Evolutionary conservation across 2,329 filamentous ascomycete genomes (phyloP).

Genomic region (Rhinocladiella mackenziei): DNA sequence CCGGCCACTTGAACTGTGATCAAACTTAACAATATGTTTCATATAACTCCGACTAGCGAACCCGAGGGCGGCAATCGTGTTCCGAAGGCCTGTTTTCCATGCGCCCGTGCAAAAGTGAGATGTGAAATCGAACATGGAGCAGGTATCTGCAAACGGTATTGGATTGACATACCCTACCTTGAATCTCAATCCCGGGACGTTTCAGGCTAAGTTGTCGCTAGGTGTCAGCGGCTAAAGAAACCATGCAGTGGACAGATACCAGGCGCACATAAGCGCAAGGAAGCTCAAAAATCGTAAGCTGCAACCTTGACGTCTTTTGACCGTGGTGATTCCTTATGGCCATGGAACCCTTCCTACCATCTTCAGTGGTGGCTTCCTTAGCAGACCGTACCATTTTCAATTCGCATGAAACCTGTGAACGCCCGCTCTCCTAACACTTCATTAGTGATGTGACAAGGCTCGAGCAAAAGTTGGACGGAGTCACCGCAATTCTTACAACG

Average conservation of each 20-base stretch:
- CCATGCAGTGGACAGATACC: constrained; percentile 30
- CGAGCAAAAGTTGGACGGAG: constrained; percentile 32
- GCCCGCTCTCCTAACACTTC: not conserved
- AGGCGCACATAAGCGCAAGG: constrained; percentile 29
- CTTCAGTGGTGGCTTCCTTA: not conserved
- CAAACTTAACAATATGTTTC: constrained; percentile 1
- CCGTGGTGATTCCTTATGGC: not conserved
- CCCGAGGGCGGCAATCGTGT: constrained; percentile 5
- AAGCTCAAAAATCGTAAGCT: constrained; percentile 2
- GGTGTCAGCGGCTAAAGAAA: constrained; percentile 32
- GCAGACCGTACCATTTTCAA: not conserved
- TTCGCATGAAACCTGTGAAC: not conserved
- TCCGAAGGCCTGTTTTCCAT: constrained; percentile 23
- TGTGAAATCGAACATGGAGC: constrained; percentile 17
- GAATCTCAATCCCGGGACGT: too few species aligned
- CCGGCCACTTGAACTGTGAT: not conserved
- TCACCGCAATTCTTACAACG: constrained; percentile 29
- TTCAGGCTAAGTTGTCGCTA: constrained; percentile 6
- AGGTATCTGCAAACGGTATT: constrained; percentile 21
- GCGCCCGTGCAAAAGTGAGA: constrained; percentile 22
- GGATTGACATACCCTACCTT: too few species aligned
- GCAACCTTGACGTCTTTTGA: not conserved
- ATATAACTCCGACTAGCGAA: not conserved
- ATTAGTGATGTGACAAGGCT: constrained; percentile 27
- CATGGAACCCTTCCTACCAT: not conserved